These are phyloP conservation scores for Solanum chilense DNA, from an alignment of 257 asterid species.

Conservation along the genomic window DNA sequence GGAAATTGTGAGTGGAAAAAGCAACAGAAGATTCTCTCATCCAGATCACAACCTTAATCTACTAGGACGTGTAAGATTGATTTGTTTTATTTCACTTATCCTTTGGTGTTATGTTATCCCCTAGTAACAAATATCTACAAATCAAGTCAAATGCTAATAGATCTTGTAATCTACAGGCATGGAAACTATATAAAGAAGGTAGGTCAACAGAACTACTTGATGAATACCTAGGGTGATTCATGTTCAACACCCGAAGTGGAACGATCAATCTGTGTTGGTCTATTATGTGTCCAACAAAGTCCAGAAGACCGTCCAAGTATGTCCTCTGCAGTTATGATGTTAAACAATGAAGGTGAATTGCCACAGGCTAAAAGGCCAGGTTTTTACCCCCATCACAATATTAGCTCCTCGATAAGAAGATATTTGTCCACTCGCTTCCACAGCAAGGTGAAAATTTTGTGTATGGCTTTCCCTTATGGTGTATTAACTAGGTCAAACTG, in stretches of 20 bases:
- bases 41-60: constrained; percentile 12
- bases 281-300: constrained; percentile 23
- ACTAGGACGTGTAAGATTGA: constrained; percentile 13
- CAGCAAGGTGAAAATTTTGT: background rate
- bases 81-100: background rate
- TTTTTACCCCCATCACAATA: constrained; percentile 4
- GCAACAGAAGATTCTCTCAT: constrained; percentile 10
- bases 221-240: background rate
- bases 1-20: constrained; percentile 19
- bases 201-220: constrained; percentile 15
- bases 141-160: background rate
- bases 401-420: background rate
- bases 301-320: constrained; percentile 28
- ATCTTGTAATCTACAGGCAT: constrained; percentile 12
- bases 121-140: background rate
- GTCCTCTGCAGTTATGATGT: constrained; percentile 20
- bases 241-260: constrained; percentile 1
- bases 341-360: constrained; percentile 13
- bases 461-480: background rate
- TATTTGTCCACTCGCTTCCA: background rate
- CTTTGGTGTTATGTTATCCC: background rate
- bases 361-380: constrained; percentile 25
- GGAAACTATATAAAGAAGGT: constrained; percentile 17
- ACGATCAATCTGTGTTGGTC: constrained; percentile 19
- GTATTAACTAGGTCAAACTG: background rate